Evolutionary conservation across 169 alveolate species (phyloP).

Genomic region (Cryptosporidium sp.): DNA sequence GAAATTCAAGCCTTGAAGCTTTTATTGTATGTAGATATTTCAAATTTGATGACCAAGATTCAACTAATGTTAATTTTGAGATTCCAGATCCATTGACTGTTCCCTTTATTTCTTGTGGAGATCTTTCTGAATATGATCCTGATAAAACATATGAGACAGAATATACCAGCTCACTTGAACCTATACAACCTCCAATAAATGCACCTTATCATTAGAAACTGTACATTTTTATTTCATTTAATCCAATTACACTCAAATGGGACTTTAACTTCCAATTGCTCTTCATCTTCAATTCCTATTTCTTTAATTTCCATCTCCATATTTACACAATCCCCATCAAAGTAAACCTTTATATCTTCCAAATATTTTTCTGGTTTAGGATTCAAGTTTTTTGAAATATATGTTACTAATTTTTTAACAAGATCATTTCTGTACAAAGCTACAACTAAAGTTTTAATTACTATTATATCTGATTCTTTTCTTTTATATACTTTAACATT

Average conservation of each 20-base stretch:
- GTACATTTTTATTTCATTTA: background rate
- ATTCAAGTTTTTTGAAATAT: constrained; percentile 34
- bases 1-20: constrained; percentile 89
- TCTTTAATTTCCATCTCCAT: background rate
- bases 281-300: constrained; percentile 61
- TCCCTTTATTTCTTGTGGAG: constrained; percentile 71
- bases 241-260: constrained; percentile 70
- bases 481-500: constrained; percentile 62
- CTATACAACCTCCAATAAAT: constrained; percentile 72
- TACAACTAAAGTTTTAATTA: constrained; percentile 28
- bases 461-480: constrained; percentile 31
- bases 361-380: constrained; percentile 5
- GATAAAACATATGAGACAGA: constrained; percentile 71
- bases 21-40: constrained; percentile 84
- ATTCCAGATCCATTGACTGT: constrained; percentile 59
- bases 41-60: constrained; percentile 1
- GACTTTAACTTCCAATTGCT: constrained; percentile 56
- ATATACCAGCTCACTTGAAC: constrained; percentile 20
- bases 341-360: constrained; percentile 49
- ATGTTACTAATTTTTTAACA: constrained; percentile 19
- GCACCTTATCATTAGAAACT: constrained; percentile 50
- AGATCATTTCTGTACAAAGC: constrained; percentile 41
- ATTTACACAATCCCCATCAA: constrained; percentile 48
- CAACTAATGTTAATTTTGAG: background rate
- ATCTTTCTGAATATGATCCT: constrained; percentile 61